Evolutionary conservation across 2,329 filamentous ascomycete species (phyloP), one percentile per base, ranked within the genome.

Genomic region (Emergomyces pasteurianus): DNA sequence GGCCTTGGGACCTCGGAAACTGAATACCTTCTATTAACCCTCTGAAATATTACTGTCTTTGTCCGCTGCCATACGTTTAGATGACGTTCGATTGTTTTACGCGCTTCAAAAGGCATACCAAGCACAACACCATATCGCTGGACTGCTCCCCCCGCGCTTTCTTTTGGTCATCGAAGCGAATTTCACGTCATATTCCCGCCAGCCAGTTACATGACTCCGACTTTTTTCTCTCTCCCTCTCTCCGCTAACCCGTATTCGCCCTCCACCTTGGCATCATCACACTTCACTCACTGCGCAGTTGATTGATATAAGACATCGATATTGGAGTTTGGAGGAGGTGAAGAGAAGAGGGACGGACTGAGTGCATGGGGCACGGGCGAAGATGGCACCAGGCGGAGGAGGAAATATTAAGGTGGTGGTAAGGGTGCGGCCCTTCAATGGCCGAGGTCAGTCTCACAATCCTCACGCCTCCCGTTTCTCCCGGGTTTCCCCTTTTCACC

Each of bases 371-470:
- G 69, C 60, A 71, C 68, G 66, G 64, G 63, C 50, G 67, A 75
- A 67, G 61, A 89, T 89, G 86, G 82, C 84, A 71, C 80, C 83
- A 68, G 81, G 83, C 68, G 89, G 89, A 71, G 91, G 89, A 78
- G 92, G 94, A 73, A 99, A 99, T 74, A 99, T 99, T 77, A 99
- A 99, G 86, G 94, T 99, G 79, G 94, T 99, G 81, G 94, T 99
- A 80, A 86, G 94, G 79, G 87, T 89, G 69, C 86, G 94, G 73
- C 94, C 94, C 58, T 99, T 99, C 79, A 99, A 99, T 76, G 86
- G 85, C 71, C 86, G 92, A 92, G 90, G 91, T 92, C 81, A 73
- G 73, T 69, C 9, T 31, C 18, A 21, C 36, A 16, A 26, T 7
- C 38, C 21, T 31, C 9, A 12, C 36, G 4, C 14, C 46, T 36